Evolutionary conservation across 345 rosid genomes (phyloP), one percentile per base, ranked within the genome.

Genomic region (Trapa incisa): DNA sequence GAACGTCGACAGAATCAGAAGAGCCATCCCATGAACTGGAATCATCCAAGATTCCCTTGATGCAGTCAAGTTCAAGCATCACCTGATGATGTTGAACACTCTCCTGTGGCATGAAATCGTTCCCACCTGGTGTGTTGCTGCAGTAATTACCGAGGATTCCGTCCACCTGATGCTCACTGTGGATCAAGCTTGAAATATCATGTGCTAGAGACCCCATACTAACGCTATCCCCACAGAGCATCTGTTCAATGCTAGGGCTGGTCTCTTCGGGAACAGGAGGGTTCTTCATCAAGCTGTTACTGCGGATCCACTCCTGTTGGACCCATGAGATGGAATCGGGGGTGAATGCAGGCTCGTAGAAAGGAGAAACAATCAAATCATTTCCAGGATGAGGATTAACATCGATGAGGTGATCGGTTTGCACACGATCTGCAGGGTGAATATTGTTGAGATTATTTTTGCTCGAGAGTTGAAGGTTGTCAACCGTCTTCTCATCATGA

Each of bases 31-130:
- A 65, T n/a, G 67, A 65, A 35, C 5, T 47, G 13, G 67, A 41
- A 6, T 42, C 53, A 17, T 65, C 67, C 37, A 65, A 65, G 36
- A 78, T 70, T 17, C 80, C 80, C 32, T 79, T 86, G 70, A 85
- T 75, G 70, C 87, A 75, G 64, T 85, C 88, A 71, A 87, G 74
- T 37, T 87, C 83, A 8, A 65, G 67, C 50, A 42, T 74, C 71
- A n/a, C 77, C 71, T 74, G 38, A 33, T 81, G 38, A 0, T 33
- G 32, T n/a, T 68, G 67, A 69, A 22, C 29, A 22, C 47, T 61
- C 54, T 78, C 88, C 15, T 75, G 78, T 11, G 78, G 69, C 67
- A 62, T 54, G 35, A 71, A 73, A 33, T 37, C 63, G 65, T 71
- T 76, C 70, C 67, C 70, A 68, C 16, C 75, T 32, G 37, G 75